Conservation (phyloP, 2,329 filamentous ascomycete species). For the Hypoxylon sp. region DNA sequence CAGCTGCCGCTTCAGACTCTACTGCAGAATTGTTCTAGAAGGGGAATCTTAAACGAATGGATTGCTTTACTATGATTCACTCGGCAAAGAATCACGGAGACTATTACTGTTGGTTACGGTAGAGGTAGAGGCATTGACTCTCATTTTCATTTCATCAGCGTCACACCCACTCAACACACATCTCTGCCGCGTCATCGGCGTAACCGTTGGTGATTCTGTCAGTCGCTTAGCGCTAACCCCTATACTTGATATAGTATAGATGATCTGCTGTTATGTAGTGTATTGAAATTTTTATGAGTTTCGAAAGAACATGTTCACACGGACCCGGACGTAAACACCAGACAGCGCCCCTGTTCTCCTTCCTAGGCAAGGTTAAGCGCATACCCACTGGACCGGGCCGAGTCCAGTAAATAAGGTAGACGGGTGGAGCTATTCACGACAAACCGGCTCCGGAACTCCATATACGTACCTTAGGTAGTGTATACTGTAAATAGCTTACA, state of each 20-base stretch:
- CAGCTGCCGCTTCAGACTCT: conserved; percentile 25
- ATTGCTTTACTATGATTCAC: neutral
- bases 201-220: conserved; percentile 11
- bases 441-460: neutral
- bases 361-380: conserved; percentile 8
- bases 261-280: conserved; percentile 5
- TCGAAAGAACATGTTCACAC: neutral
- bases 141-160: conserved; percentile 1
- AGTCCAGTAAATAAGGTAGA: conserved; percentile 25
- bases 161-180: neutral
- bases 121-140: neutral
- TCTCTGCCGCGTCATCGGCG: conserved; percentile 27
- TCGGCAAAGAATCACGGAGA: conserved; percentile 3
- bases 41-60: conserved; percentile 14
- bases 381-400: conserved; percentile 14
- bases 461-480: neutral
- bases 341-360: neutral
- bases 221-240: conserved; percentile 23
- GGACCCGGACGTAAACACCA: conserved; percentile 1
- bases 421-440: conserved; percentile 3
- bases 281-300: conserved; percentile 12
- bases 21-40: conserved; percentile 40
- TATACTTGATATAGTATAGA: conserved; percentile 7
- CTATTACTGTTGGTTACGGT: conserved; percentile 5
- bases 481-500: neutral